Conservation (phyloP, 1,284 basidiomycete genomes). For the Crepidotus sp. region DNA sequence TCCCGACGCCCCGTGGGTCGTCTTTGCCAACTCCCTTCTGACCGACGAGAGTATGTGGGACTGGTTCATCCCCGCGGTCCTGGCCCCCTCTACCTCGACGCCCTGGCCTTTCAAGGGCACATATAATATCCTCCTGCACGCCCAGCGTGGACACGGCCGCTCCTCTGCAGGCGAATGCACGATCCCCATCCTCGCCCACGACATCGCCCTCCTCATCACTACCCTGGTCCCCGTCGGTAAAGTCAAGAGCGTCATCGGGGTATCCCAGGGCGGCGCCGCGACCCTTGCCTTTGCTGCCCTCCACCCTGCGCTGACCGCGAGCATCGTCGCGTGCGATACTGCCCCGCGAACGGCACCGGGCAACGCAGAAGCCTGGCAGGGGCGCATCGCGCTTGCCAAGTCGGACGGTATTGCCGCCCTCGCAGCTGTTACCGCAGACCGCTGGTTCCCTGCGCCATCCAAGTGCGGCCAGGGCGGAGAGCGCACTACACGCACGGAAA, state of each 20-base stretch:
- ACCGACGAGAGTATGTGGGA: conserved; percentile 40
- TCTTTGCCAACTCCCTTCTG: conserved; percentile 39
- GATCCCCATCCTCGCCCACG: conserved; percentile 30
- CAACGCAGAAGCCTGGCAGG: conserved; percentile 38
- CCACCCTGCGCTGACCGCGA: conserved; percentile 23
- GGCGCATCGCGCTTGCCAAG: conserved; percentile 29
- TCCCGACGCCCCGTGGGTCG: conserved; percentile 36
- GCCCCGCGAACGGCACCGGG: conserved; percentile 33
- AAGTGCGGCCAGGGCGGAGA: conserved; percentile 15
- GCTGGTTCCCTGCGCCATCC: conserved; percentile 36
- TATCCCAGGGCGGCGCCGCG: conserved; percentile 41
- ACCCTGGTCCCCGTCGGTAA: conserved; percentile 30
- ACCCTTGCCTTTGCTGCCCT: conserved; percentile 33
- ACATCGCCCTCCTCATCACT: conserved; percentile 29
- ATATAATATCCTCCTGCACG: conserved; percentile 39
- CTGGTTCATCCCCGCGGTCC: conserved; percentile 31
- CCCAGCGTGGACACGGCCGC: conserved; percentile 39
- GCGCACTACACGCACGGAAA: conserved; percentile 20
- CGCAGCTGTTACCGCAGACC: conserved; percentile 30
- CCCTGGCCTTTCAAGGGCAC: conserved; percentile 17
- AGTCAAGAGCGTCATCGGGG: conserved; percentile 37
- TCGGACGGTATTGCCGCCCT: conserved; percentile 33
- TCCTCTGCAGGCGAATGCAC: conserved; percentile 26
- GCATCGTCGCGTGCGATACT: conserved; percentile 39
- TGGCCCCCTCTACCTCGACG: conserved; percentile 21